Evolutionary conservation across 768 basidiomycete genomes (phyloP).

Genomic region (Lactifluus volemus): DNA sequence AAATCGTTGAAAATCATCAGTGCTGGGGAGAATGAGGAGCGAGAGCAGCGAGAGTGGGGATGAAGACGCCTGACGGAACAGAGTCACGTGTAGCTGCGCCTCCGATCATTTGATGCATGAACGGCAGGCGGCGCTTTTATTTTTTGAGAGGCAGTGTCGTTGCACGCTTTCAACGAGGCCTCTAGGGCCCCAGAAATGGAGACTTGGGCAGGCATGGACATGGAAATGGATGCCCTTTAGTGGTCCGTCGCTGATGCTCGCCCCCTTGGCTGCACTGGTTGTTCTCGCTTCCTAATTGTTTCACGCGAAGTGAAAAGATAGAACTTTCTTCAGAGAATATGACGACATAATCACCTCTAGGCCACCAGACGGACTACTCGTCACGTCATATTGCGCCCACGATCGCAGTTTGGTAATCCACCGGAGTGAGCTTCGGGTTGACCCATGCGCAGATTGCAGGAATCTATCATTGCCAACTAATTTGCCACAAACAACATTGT

Average conservation of each 20-base stretch:
- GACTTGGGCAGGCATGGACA: background rate
- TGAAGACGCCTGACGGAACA: background rate
- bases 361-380: background rate
- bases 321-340: background rate
- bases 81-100: background rate
- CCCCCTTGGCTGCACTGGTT: background rate
- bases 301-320: background rate
- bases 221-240: background rate
- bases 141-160: slow-evolving; percentile 12
- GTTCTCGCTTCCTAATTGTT: background rate
- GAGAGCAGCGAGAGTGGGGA: background rate
- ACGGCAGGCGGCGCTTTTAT: slow-evolving; percentile 1
- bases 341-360: background rate
- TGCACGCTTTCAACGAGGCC: slow-evolving; percentile 18
- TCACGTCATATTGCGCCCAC: background rate
- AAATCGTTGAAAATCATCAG: background rate
- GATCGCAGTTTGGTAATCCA: background rate
- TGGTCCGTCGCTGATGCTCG: background rate
- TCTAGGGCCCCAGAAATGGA: background rate
- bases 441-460: background rate
- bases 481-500: background rate
- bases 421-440: too few relatives aligned
- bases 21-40: background rate
- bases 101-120: background rate
- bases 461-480: background rate